Base-by-base conservation (phyloP, 192 early-diverging fungal genomes). In the Backusella sp. region DNA sequence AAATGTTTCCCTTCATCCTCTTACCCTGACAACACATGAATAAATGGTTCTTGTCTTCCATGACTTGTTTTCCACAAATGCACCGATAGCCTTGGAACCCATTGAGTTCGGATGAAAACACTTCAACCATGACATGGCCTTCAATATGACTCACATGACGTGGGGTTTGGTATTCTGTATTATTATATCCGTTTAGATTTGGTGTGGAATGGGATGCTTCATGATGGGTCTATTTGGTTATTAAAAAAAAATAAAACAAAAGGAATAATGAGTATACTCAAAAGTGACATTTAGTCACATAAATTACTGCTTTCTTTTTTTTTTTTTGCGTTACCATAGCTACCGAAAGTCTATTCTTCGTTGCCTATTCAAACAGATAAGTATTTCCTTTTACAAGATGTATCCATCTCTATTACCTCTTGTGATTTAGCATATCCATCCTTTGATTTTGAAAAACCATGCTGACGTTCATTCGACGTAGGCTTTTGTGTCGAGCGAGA, bases 1-100 rank as follows among this genome's bases (percentile, higher is more conserved):
- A 32, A 0, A 32, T 32, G 3, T 32, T 32, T 32, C 32, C 2
- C 32, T 32, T 32, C 32, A 32, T 32, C 32, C 32, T 32, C 32
- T 32, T 32, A 76, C 79, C 79, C 76, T 72, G 74, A 41, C 79
- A 80, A 7, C 52, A 53, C 73, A 69, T 70, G 59, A 73, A 76
- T 37, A 73, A 15, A 19, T 11, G 46, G 21, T 3, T 72, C 4
- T 32, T 41, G 15, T 67, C 66, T 46, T 71, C 28, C 3, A 67
- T 19, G 3, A 80, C 69, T 21, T 70, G 59, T 36, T 80, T 46
- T 12, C 79, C 79, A 68, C 79, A 80, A 4, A 80, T 36, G 34
- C 79, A 80, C 1, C 79, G 69, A 71, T 76, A 75, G 23, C 79
- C 79, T n/a, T 56, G 62, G 32, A 76, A 76, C 34, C 15, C 17